phyloP scores from a whole-genome alignment of 208 protist species.

The Trypanosomatidae sp. region DNA sequence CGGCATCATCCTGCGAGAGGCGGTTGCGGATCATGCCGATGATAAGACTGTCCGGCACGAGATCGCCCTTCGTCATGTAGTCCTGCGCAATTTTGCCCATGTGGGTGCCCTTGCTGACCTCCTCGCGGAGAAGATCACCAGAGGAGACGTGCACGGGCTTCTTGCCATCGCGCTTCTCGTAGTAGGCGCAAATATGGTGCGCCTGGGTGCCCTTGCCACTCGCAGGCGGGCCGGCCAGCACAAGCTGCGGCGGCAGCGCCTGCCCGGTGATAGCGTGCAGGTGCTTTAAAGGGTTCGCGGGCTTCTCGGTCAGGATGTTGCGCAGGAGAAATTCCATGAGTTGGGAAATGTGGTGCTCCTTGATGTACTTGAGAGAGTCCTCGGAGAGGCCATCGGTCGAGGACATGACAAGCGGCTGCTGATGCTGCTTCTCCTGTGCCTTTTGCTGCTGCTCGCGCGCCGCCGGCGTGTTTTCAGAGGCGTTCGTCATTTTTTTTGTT shows the following conservation, averaged over 20 bases:
- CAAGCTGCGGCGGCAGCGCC: constrained; percentile 64
- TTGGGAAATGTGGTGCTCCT: constrained; percentile 70
- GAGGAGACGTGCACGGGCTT: constrained; percentile 82
- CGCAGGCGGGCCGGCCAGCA: constrained; percentile 80
- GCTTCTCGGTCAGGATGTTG: constrained; percentile 59
- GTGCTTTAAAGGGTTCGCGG: constrained; percentile 57
- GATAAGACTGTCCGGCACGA: constrained; percentile 82
- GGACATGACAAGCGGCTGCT: constrained; percentile 1
- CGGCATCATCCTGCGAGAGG: constrained; percentile 67
- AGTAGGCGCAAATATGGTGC: constrained; percentile 48
- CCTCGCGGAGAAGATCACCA: constrained; percentile 78
- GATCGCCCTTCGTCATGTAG: constrained; percentile 64
- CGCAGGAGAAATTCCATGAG: constrained; percentile 86
- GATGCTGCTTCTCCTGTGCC: background rate
- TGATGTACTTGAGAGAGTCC: constrained; percentile 72
- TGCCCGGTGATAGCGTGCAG: constrained; percentile 52
- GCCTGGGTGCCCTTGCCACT: constrained; percentile 87
- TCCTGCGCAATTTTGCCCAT: constrained; percentile 57
- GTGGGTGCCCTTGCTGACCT: constrained; percentile 53
- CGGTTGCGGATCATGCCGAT: constrained; percentile 64
- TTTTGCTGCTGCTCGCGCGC: too few relatives aligned
- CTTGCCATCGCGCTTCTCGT: constrained; percentile 30
- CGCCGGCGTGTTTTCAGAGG: too few relatives aligned
- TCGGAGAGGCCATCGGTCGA: constrained; percentile 46
- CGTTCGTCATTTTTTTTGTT: too few relatives aligned